These are phyloP conservation scores for Bassia scoparia DNA, from an alignment of 148 eudicot species.

Conservation along the genomic window DNA sequence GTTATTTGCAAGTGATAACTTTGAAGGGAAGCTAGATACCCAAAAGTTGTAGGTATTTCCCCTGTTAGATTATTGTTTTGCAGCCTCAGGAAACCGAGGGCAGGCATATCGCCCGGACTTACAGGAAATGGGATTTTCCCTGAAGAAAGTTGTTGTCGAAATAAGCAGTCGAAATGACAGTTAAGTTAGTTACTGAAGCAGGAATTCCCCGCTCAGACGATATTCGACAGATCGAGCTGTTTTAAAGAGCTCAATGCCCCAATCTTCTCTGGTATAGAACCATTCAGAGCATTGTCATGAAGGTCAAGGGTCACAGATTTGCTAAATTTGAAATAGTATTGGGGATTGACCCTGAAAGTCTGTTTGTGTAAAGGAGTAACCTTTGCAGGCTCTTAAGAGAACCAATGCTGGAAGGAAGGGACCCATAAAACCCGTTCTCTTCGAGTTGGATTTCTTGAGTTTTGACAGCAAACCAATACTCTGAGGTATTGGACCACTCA, in stretches of 20 bases:
- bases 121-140: constrained; percentile 47
- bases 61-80: constrained; percentile 50
- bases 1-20: constrained; percentile 46
- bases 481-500: constrained; percentile 43
- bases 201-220: constrained; percentile 37
- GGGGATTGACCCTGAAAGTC: constrained; percentile 39
- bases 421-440: constrained; percentile 38
- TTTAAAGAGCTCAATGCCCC: constrained; percentile 33
- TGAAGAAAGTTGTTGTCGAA: constrained; percentile 42
- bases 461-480: constrained; percentile 43
- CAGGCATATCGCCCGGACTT: constrained; percentile 36
- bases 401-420: constrained; percentile 37
- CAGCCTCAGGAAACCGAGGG: constrained; percentile 43
- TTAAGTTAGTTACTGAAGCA: constrained; percentile 33
- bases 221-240: constrained; percentile 43
- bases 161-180: constrained; percentile 28
- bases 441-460: constrained; percentile 43
- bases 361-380: constrained; percentile 34
- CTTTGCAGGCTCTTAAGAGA: constrained; percentile 27
- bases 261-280: constrained; percentile 33
- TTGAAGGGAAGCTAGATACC: constrained; percentile 35
- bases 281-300: constrained; percentile 34
- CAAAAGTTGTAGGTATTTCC: constrained; percentile 34
- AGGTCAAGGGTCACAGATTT: constrained; percentile 33
- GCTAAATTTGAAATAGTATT: constrained; percentile 34